phyloP scores from a whole-genome alignment of 2,329 filamentous ascomycete species.

The Fusarium sp. region DNA sequence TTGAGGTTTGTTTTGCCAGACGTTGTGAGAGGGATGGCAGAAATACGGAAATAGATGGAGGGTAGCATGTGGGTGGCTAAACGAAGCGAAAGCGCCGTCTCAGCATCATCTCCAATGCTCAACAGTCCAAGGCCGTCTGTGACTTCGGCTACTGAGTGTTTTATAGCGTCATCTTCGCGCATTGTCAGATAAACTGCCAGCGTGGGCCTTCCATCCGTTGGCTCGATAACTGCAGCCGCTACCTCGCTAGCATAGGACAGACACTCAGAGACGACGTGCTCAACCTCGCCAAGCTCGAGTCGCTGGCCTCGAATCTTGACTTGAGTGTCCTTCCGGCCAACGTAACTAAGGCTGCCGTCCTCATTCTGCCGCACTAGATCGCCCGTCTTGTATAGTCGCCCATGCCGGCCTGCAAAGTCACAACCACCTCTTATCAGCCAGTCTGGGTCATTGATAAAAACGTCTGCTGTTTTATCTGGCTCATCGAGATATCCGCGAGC shows the following conservation, averaged over 20 bases:
- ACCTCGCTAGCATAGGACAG: not conserved
- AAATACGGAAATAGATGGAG: too few relatives aligned
- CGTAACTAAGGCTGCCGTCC: conserved; percentile 57
- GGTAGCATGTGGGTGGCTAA: too few relatives aligned
- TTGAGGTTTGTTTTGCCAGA: too few relatives aligned
- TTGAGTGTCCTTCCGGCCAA: conserved; percentile 51
- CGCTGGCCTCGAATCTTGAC: too few relatives aligned
- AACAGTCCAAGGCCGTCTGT: not conserved
- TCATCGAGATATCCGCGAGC: not conserved
- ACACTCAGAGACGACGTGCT: conserved; percentile 2
- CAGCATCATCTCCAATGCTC: too few relatives aligned
- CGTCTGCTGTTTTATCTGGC: too few relatives aligned
- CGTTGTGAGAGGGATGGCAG: too few relatives aligned
- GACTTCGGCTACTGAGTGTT: not conserved
- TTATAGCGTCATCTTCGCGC: not conserved
- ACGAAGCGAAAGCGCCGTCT: too few relatives aligned
- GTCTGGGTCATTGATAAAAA: too few relatives aligned
- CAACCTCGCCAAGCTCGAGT: conserved; percentile 55
- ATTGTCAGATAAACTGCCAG: not conserved
- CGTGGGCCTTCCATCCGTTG: not conserved
- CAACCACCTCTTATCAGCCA: not conserved
- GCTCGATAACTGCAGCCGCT: not conserved
- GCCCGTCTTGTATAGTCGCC: conserved; percentile 12
- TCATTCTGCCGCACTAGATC: conserved; percentile 57
- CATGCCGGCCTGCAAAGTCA: not conserved